These are phyloP conservation scores for Lentinus tigrinus DNA, from an alignment of 768 basidiomycete species.

Conservation along the genomic window DNA sequence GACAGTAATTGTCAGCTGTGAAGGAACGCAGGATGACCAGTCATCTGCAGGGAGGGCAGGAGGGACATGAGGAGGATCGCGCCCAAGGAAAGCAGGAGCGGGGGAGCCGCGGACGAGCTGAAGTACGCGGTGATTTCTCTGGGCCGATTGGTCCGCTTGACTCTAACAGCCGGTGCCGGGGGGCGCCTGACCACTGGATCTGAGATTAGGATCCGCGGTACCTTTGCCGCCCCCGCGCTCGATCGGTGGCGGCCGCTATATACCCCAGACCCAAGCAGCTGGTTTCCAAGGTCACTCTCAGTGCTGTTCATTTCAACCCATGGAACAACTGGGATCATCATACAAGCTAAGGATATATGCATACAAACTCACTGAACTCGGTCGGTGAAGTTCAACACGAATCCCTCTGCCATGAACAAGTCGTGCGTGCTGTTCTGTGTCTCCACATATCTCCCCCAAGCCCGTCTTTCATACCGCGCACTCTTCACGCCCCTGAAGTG, in stretches of 20 bases:
- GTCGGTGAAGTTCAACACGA: not conserved
- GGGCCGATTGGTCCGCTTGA: slow-evolving; percentile 1
- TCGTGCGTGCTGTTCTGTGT: not conserved
- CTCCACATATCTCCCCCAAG: not conserved
- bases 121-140: not conserved
- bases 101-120: not conserved
- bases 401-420: not conserved
- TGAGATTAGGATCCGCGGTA: slow-evolving; percentile 20
- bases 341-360: too few species aligned
- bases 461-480: not conserved
- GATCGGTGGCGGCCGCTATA: not conserved
- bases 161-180: slow-evolving; percentile 9
- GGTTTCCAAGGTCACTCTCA: not conserved
- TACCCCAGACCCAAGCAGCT: not conserved
- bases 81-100: slow-evolving; percentile 4
- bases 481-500: not conserved
- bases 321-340: too few species aligned
- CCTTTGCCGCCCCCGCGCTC: slow-evolving; percentile 1
- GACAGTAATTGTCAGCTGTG: slow-evolving; percentile 2
- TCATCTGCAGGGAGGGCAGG: slow-evolving; percentile 15
- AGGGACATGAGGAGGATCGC: slow-evolving; percentile 9
- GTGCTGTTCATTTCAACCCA: too few species aligned
- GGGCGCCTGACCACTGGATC: not conserved
- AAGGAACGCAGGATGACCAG: slow-evolving; percentile 6
- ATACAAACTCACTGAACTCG: too few species aligned